These are phyloP conservation scores for Botryotinia calthae DNA, from an alignment of 2,329 filamentous ascomycete genomes.

Conservation along the genomic window DNA sequence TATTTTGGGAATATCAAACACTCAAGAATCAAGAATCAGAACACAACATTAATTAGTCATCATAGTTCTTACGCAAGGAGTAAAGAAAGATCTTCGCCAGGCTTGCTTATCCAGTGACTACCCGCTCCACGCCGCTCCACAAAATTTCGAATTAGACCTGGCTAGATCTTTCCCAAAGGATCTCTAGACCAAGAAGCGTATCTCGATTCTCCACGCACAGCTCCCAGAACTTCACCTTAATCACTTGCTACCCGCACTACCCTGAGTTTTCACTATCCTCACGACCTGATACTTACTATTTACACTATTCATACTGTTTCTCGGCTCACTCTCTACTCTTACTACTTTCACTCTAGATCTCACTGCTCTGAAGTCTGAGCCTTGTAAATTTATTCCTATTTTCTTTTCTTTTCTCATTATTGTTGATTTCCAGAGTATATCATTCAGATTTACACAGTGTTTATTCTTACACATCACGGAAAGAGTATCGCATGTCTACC, in stretches of 20 bases:
- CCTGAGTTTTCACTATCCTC: constrained; percentile 2
- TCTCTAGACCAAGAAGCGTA: not conserved
- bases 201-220: not conserved
- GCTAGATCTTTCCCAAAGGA: constrained; percentile 17
- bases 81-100: constrained; percentile 2
- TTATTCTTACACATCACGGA: not conserved
- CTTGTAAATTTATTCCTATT: not conserved
- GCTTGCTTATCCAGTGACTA: constrained; percentile 15
- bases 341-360: constrained; percentile 1
- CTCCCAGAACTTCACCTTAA: not conserved
- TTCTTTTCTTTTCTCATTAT: not conserved
- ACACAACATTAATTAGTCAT: not conserved
- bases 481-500: not conserved
- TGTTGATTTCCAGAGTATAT: not conserved
- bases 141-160: constrained; percentile 14
- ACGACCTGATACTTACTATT: not conserved
- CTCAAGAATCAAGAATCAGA: not conserved
- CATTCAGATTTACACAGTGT: not conserved
- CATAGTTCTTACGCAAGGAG: not conserved
- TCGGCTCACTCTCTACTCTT: not conserved
- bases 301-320: not conserved
- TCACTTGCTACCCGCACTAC: not conserved
- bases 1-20: not conserved
- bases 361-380: not conserved
- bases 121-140: constrained; percentile 1